These are phyloP conservation scores for Kockiozyma suomiensis DNA, from an alignment of 805 yeast species.

Conservation along the genomic window DNA sequence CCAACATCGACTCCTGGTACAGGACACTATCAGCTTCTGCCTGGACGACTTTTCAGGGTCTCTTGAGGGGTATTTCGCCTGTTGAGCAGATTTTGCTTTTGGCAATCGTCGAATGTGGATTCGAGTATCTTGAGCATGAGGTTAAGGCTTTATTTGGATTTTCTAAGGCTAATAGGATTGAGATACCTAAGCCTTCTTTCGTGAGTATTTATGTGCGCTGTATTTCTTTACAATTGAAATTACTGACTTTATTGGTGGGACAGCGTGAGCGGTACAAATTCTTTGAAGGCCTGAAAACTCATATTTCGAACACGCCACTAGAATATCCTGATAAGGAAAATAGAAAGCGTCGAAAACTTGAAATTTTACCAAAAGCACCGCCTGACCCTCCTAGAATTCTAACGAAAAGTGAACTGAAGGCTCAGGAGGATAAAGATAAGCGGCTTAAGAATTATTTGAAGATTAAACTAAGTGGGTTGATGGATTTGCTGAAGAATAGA, in stretches of 20 bases:
- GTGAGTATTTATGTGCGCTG: conserved; percentile 8
- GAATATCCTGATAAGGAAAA: conserved; percentile 68
- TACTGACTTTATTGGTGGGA: no score
- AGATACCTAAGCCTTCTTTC: conserved; percentile 48
- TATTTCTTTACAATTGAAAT: no score
- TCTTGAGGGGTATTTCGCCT: conserved; percentile 67
- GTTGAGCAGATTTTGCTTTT: conserved; percentile 73
- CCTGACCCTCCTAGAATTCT: conserved; percentile 43
- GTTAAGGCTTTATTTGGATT: conserved; percentile 62
- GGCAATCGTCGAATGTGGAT: conserved; percentile 61
- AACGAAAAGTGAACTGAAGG: conserved; percentile 51
- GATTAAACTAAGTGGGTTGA: conserved; percentile 78
- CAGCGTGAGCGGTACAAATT: conserved; percentile 55
- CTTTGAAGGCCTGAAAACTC: conserved; percentile 56
- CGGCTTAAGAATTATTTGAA: conserved; percentile 81
- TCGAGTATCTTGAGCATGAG: conserved; percentile 50
- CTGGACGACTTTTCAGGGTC: conserved; percentile 67
- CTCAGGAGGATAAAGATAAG: conserved; percentile 66
- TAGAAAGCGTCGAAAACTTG: conserved; percentile 45
- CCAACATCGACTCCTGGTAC: conserved; percentile 78
- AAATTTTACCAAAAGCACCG: conserved; percentile 47
- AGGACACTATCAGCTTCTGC: conserved; percentile 69
- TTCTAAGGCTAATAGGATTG: conserved; percentile 52
- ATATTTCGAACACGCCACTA: conserved; percentile 67
- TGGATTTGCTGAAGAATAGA: conserved; percentile 85